Conservation (phyloP, 768 basidiomycete species). For the Hortiboletus campestris region DNA sequence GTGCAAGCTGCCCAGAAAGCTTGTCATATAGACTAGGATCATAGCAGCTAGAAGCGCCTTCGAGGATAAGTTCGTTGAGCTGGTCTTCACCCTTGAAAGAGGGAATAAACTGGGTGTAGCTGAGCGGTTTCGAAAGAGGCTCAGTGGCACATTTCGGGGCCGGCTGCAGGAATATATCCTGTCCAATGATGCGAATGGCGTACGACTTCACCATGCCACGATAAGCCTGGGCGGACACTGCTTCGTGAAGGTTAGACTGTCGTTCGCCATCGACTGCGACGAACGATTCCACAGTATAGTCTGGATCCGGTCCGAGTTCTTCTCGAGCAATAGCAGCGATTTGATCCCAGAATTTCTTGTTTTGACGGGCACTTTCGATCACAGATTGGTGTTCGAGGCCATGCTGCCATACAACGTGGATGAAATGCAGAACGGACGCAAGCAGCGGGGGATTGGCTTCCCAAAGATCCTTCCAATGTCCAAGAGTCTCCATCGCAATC, state of each 20-base stretch:
- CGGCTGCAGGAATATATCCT: constrained; percentile 67
- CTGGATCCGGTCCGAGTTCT: constrained; percentile 74
- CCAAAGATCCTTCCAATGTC: constrained; percentile 74
- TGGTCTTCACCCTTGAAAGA: constrained; percentile 62
- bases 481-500: constrained; percentile 64
- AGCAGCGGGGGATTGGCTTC: constrained; percentile 74
- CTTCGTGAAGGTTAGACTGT: constrained; percentile 59
- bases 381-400: constrained; percentile 66
- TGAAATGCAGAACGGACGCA: constrained; percentile 69
- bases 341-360: constrained; percentile 68
- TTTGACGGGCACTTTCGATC: constrained; percentile 54
- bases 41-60: constrained; percentile 70
- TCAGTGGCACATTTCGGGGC: constrained; percentile 38
- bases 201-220: constrained; percentile 70
- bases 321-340: constrained; percentile 60
- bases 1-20: constrained; percentile 48
- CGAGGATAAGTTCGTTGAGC: constrained; percentile 61
- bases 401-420: constrained; percentile 79
- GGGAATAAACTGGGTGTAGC: constrained; percentile 55
- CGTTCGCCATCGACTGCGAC: constrained; percentile 34
- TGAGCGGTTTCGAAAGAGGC: constrained; percentile 50
- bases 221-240: constrained; percentile 63
- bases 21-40: constrained; percentile 70
- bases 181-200: constrained; percentile 69
- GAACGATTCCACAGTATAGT: constrained; percentile 56